Evolutionary conservation across 2,329 filamentous ascomycete genomes (phyloP), one percentile per base, ranked within the genome.

Genomic region (Penicillium sumatraense): DNA sequence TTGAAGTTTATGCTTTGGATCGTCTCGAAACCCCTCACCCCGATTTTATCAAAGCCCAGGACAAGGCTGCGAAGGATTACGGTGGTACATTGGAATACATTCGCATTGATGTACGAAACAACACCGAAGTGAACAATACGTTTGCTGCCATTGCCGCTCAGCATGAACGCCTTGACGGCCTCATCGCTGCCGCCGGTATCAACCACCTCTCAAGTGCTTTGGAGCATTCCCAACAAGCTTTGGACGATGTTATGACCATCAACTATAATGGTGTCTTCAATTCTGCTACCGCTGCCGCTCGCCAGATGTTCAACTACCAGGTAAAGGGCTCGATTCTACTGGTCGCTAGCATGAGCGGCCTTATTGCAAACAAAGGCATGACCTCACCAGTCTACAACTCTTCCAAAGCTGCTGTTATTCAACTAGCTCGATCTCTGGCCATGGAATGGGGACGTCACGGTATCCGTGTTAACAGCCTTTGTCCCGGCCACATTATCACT

Each of bases 401-500:
- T 0, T 82, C 79, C 54, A 85, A 85, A 68, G 77, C 81, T 0
- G 82, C 79, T 0, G 78, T 84, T 3, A 77, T 81, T 38, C 81
- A 84, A 62, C 73, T 84, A 1, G 72, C 74, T 1, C 75, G 81
- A 21, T 80, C 74, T 9, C 68, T 84, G 24, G 80, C 82, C 0
- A 81, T 81, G 60, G 82, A 84, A 66, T 84, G 76, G 81, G 80
- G 73, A 46, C 74, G 72, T 24, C 72, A 74, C 68, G 73, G 79
- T 1, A 83, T 85, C 46, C 72, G 81, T 2, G 82, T 85, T 11
- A 85, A 85, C 61, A 79, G 76, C 16, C 62, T 84, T 18, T 81
- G 77, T 56, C 81, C 81, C 0, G 81, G 81, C 0, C 81, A 84
- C 56, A 82, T 84, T 41, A 72, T 83, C 21, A 84, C 81, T 1